Evolutionary conservation across 495 filamentous ascomycete genomes (phyloP).

Genomic region (Copromyces sp.): DNA sequence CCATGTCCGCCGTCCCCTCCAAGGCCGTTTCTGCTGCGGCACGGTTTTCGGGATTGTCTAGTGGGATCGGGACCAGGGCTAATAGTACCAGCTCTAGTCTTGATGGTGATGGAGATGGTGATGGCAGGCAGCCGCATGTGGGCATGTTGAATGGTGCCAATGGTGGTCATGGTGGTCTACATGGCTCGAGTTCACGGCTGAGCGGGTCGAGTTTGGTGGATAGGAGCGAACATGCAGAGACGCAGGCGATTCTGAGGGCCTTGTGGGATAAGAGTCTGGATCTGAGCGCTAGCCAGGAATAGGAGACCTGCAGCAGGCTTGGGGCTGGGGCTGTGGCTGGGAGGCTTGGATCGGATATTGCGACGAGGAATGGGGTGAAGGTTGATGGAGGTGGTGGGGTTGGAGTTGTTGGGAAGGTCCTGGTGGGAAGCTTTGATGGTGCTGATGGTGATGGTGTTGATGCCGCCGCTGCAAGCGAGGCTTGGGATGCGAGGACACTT

Average conservation of each 20-base stretch:
- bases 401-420: not conserved
- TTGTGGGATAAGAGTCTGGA: slow-evolving; percentile 47
- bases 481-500: not conserved
- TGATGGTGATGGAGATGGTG: slow-evolving; percentile 17
- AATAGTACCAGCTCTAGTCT: slow-evolving; percentile 30
- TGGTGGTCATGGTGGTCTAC: slow-evolving; percentile 7
- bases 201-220: slow-evolving; percentile 35
- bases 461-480: not conserved
- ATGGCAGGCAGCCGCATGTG: not conserved
- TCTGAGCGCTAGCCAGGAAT: slow-evolving; percentile 41
- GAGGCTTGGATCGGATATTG: not conserved
- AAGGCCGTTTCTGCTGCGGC: not conserved
- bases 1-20: slow-evolving; percentile 2
- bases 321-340: not conserved
- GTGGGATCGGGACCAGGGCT: not conserved
- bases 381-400: not conserved
- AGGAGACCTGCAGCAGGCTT: slow-evolving; percentile 5
- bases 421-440: not conserved
- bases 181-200: slow-evolving; percentile 20
- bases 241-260: slow-evolving; percentile 36
- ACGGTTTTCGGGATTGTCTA: not conserved
- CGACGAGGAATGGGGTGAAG: not conserved
- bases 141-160: not conserved
- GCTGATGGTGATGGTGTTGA: not conserved
- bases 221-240: slow-evolving; percentile 33